These are phyloP conservation scores for Laetiporus sulphureus DNA, from an alignment of 1,284 basidiomycete species.

Conservation along the genomic window DNA sequence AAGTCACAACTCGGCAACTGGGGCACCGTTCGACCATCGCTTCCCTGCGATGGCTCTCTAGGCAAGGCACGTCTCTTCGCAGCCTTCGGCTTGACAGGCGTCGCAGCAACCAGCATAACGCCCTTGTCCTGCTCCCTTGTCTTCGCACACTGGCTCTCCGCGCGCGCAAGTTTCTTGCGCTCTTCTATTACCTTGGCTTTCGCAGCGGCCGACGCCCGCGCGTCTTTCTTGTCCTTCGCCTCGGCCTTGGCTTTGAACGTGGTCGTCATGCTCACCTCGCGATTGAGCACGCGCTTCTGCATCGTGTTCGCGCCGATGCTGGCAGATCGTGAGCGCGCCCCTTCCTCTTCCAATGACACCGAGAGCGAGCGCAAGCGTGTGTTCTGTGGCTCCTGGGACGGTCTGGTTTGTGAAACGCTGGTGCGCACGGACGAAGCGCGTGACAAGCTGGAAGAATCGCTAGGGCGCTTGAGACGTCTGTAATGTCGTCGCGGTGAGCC, in stretches of 20 bases:
- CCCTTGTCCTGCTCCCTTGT: constrained; percentile 19
- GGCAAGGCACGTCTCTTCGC: not conserved
- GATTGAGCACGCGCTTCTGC: constrained; percentile 41
- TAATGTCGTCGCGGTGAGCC: constrained; percentile 13
- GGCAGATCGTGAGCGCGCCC: constrained; percentile 34
- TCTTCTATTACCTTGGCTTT: constrained; percentile 1
- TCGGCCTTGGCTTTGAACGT: constrained; percentile 41
- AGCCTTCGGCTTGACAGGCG: constrained; percentile 40
- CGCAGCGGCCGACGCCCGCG: constrained; percentile 10
- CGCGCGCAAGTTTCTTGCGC: not conserved
- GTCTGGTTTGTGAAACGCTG: constrained; percentile 8
- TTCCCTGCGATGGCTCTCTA: not conserved
- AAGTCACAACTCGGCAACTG: not conserved
- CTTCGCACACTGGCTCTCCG: constrained; percentile 2
- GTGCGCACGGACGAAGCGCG: not conserved
- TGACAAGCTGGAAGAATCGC: constrained; percentile 6
- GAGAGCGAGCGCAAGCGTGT: constrained; percentile 50
- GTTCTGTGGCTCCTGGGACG: constrained; percentile 11
- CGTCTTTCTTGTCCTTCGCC: too few relatives aligned
- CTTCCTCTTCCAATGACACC: constrained; percentile 49
- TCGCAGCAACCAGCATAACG: constrained; percentile 51
- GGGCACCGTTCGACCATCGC: not conserved
- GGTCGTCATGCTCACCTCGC: constrained; percentile 70
- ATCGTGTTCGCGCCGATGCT: constrained; percentile 31
- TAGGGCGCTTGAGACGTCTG: constrained; percentile 15